Evolutionary conservation across 176 grass and related monocot genomes (phyloP), one percentile per base, ranked within the genome.

Genomic region (Zea luxurians): DNA sequence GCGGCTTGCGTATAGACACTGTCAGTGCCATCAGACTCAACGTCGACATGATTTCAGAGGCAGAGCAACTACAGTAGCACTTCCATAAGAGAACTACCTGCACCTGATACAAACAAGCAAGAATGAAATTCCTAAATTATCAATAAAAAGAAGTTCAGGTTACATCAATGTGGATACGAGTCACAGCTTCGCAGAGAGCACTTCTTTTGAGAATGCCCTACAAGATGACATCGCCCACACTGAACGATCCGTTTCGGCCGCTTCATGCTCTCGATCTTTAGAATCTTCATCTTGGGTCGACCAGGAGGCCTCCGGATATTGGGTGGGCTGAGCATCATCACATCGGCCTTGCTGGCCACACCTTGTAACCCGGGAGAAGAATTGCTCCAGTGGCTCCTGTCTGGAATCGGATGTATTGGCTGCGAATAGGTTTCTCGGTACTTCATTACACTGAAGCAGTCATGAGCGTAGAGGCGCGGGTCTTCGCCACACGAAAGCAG

Each of bases 251-350:
- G 75, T 83, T 98, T 98, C 18, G 96, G 96, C 13, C 92, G 87
- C 77, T 94, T 98, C 76, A 98, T 85, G 75, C 88, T 94, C 79
- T 98, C 96, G 17, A 98, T 85, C 46, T 93, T 93, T 79, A 94
- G 83, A 83, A 98, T 91, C 88, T 98, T 98, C 92, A 93, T 98
- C 84, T 94, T 98, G 71, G 96, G 96, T 37, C 96, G 92, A 46
- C 96, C 96, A 68, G 92, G 96, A 40, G 96, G 92, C 60, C 96
- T 91, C 66, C 87, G 78, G 59, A 80, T 92, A 80, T 85, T 94
- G 13, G 96, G 96, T 38, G 96, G 88, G 62, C 75, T 81, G 74
- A 98, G 85, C 11, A 90, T 82, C 11, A 90, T 82, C 53, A 91
- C 74, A 8, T 91, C 82, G 9, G 91, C 80, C 65, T 87, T 94